Percentiles rank a stretch among this genome's conserved stretches.
Evolutionary conservation across 371 early-diverging fungal genomes (phyloP).

Genomic region (Sanchytrium tribonematis): DNA sequence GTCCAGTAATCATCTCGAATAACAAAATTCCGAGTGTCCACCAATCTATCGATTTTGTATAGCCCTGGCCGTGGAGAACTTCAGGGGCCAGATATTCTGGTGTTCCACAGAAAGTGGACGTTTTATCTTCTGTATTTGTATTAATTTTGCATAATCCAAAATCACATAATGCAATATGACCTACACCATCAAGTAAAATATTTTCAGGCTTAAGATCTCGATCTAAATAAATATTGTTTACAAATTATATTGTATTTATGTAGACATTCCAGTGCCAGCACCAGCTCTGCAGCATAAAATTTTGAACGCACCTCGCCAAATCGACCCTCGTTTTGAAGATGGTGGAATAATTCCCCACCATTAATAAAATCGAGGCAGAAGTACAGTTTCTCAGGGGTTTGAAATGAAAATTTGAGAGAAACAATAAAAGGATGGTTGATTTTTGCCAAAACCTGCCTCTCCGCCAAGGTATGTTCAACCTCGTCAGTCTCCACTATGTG

Average conservation of each 20-base stretch:
- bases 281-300: constrained; percentile 59
- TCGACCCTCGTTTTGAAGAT: constrained; percentile 44
- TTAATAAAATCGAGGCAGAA: constrained; percentile 83
- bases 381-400: constrained; percentile 40
- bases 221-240: constrained; percentile 10
- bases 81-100: constrained; percentile 88
- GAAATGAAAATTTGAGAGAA: constrained; percentile 39
- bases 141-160: constrained; percentile 84
- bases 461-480: constrained; percentile 38
- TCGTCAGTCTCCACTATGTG: constrained; percentile 68
- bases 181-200: constrained; percentile 71
- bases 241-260: constrained; percentile 65
- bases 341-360: constrained; percentile 95
- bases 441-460: constrained; percentile 46
- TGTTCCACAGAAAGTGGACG: constrained; percentile 81
- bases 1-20: constrained; percentile 62
- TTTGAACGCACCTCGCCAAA: constrained; percentile 41
- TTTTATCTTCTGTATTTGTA: constrained; percentile 28
- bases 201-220: constrained; percentile 85
- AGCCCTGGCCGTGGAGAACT: constrained; percentile 61
- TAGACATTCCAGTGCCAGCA: constrained; percentile 55
- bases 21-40: constrained; percentile 61
- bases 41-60: constrained; percentile 74
- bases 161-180: constrained; percentile 89
- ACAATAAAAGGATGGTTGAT: constrained; percentile 40